These are phyloP conservation scores for Auricularia sp. DNA, from an alignment of 768 basidiomycete species.

Conservation along the genomic window DNA sequence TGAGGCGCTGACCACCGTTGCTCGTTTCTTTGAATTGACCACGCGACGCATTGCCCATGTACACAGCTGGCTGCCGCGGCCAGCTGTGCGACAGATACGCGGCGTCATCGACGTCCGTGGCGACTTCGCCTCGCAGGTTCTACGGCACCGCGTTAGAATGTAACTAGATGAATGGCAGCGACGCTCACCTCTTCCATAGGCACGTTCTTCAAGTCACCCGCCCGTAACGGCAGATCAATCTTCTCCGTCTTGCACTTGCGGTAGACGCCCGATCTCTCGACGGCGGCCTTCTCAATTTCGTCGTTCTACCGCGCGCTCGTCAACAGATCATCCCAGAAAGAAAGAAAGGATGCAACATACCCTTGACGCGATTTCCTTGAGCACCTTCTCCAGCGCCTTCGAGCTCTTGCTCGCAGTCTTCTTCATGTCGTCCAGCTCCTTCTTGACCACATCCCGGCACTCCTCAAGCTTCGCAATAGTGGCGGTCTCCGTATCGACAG, in stretches of 20 bases:
- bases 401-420: constrained; percentile 56
- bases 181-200: constrained; percentile 87
- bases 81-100: no score
- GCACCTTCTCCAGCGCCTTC: constrained; percentile 70
- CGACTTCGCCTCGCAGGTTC: constrained; percentile 76
- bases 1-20: no score
- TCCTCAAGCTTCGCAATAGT: constrained; percentile 40
- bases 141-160: constrained; percentile 13
- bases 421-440: constrained; percentile 64
- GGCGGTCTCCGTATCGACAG: constrained; percentile 30
- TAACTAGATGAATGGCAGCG: neutral
- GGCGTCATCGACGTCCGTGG: constrained; percentile 85
- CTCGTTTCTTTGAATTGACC: no score
- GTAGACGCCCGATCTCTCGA: constrained; percentile 80
- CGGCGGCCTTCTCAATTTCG: constrained; percentile 78
- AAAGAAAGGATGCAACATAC: constrained; percentile 28
- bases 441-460: constrained; percentile 43
- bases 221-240: constrained; percentile 64
- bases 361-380: constrained; percentile 82
- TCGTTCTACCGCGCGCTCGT: constrained; percentile 45
- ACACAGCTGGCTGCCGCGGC: no score
- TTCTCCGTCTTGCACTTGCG: constrained; percentile 91
- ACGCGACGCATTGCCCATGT: no score
- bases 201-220: constrained; percentile 73
- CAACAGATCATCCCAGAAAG: no score